Conservation (phyloP, 371 early-diverging fungal species). For the Chytridium lagenaria region DNA sequence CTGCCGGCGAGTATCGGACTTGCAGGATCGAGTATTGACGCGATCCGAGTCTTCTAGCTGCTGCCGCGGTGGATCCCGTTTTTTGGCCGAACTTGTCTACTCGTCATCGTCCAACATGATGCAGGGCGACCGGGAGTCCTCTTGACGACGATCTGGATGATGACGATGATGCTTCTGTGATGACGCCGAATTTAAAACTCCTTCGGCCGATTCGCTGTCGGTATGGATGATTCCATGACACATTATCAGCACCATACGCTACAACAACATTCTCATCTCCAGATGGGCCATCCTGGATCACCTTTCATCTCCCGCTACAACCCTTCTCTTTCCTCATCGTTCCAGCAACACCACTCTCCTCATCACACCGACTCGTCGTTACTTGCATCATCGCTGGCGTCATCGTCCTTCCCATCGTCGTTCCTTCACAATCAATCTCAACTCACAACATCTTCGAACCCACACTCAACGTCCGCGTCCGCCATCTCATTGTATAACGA, state of each 20-base stretch:
- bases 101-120: background rate
- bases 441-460: too few species aligned
- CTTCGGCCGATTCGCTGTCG: background rate
- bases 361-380: too few species aligned
- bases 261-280: too few species aligned
- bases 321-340: background rate
- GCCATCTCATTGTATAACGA: slow-evolving; percentile 5
- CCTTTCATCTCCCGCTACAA: background rate
- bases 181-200: background rate
- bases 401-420: too few species aligned
- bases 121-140: background rate
- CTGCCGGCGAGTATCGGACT: background rate
- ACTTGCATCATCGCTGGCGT: too few species aligned
- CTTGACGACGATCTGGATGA: slow-evolving; percentile 1
- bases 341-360: too few species aligned
- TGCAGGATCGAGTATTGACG: background rate
- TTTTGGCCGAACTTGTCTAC: background rate
- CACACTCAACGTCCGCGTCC: background rate
- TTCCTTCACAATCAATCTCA: background rate
- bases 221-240: background rate
- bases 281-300: too few species aligned
- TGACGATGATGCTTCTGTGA: background rate
- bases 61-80: background rate
- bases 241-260: too few species aligned
- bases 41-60: background rate